A percentile compares a stretch with the other conserved stretches of the same genome.
Evolutionary conservation across 371 early-diverging fungal species (phyloP).

Genomic region (Syncephalastrum sp.): DNA sequence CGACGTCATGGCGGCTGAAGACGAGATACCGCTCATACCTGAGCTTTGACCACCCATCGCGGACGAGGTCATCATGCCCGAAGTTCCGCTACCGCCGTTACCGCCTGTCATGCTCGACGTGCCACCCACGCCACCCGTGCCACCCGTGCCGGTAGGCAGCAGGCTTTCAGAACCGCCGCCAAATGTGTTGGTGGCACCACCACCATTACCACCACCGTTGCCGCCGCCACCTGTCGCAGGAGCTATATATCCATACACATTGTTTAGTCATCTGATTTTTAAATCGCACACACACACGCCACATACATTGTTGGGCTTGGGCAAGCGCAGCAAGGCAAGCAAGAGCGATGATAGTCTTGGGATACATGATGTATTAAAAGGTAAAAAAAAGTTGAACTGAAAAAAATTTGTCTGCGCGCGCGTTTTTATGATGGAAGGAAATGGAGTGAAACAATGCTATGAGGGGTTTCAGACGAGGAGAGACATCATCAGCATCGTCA

Average conservation of each 20-base stretch:
- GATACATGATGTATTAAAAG: background rate
- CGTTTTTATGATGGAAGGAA: too few relatives aligned
- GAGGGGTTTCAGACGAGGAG: slow-evolving; percentile 1
- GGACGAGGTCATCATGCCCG: background rate
- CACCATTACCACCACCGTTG: background rate
- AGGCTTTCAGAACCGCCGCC: background rate
- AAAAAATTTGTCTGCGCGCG: background rate
- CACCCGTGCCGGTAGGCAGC: background rate
- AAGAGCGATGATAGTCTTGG: slow-evolving; percentile 7
- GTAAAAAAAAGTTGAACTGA: background rate
- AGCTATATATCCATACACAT: too few relatives aligned
- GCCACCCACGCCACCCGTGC: background rate
- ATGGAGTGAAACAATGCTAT: slow-evolving; percentile 2
- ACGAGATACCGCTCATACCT: background rate
- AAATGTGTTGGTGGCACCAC: background rate
- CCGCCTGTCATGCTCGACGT: background rate
- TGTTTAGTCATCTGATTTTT: too few relatives aligned
- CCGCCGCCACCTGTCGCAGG: background rate
- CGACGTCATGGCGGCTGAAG: background rate
- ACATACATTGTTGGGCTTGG: background rate
- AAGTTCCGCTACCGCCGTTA: background rate
- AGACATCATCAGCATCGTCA: background rate
- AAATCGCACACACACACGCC: too few relatives aligned
- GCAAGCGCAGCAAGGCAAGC: slow-evolving; percentile 2
- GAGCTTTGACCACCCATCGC: background rate